A percentile compares a stretch with the other conserved stretches of the same genome.
Evolutionary conservation across 1,284 basidiomycete species (phyloP).

Genomic region (Mycena sp.): DNA sequence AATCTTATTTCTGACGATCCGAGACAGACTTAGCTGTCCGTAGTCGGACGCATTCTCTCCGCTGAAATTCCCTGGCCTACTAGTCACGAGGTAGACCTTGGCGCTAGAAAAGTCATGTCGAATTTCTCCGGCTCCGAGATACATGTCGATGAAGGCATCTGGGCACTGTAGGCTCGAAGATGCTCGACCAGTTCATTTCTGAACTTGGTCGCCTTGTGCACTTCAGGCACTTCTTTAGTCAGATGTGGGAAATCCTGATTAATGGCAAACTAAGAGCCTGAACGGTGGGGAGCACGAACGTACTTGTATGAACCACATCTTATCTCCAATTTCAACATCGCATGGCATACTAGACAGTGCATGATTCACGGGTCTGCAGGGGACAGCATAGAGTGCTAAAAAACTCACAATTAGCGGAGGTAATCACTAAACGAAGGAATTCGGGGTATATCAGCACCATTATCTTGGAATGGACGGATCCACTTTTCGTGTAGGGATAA

Average conservation of each 20-base stretch:
- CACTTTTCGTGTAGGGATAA: neutral
- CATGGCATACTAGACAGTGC: neutral
- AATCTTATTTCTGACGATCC: neutral
- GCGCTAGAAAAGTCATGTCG: constrained; percentile 2
- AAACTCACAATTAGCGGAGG: constrained; percentile 10
- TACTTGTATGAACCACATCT: constrained; percentile 11
- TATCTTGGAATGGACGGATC: constrained; percentile 10
- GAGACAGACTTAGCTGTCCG: constrained; percentile 1
- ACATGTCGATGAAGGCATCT: neutral
- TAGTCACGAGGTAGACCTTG: constrained; percentile 12
- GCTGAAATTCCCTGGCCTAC: neutral
- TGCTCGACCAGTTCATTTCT: neutral
- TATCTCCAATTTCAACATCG: neutral
- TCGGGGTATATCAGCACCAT: constrained; percentile 13
- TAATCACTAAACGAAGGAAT: constrained; percentile 10
- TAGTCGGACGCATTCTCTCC: neutral
- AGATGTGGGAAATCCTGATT: constrained; percentile 5
- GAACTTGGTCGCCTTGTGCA: neutral
- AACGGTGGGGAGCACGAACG: neutral
- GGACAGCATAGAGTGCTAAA: neutral
- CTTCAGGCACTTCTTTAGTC: neutral
- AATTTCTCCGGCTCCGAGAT: neutral
- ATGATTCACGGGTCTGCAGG: neutral
- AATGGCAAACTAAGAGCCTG: neutral
- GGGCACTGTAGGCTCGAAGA: constrained; percentile 2